Evolutionary conservation across 2,329 filamentous ascomycete genomes (phyloP), one percentile per base, ranked within the genome.

Genomic region (Monascus ruber): DNA sequence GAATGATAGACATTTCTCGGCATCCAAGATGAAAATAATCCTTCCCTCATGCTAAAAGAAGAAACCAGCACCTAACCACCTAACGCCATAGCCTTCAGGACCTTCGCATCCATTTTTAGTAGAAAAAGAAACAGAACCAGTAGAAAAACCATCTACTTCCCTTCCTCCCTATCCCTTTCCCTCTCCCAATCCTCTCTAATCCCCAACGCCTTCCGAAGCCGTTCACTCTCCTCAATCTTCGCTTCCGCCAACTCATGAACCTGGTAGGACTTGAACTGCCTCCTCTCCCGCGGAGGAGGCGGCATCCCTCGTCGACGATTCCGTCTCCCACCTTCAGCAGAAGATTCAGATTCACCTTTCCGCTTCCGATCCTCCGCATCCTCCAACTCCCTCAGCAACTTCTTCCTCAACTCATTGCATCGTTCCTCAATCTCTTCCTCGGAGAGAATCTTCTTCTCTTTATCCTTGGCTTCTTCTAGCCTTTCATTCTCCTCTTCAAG

Each of bases 221-320:
- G 76, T 66, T 96, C 88, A 62, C 83, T 94, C 72, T 98, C 91
- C 60, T 85, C 83, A 50, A 94, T 89, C 74, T 98, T 98, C 43
- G 89, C 91, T 54, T 91, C 84, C 11, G 91, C 91, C 60, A 94
- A 73, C 66, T 96, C 91, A 68, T 98, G 91, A 17, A 96, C 87
- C 65, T 96, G 86, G 64, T 96, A 87, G 48, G 80, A 73, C 66
- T 96, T 98, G 47, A 96, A 73, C 6, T 76, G 73, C 55, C 42
- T 66, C 56, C 58, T 47, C 44, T 57, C 54, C 10, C 44, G 45
- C 4, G 47, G 46, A 38, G 39, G 34, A 33, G 42, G 11, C 33
- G 40, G 24, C 53, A 55, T 28, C 47, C 38, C 38, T 54, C 39
- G 43, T 50, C 46, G 58, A 62, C 34, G 51, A 40, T 33, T 47